Evolutionary conservation across 306 rosid genomes (phyloP).

Genomic region (Mucuna pruriens): DNA sequence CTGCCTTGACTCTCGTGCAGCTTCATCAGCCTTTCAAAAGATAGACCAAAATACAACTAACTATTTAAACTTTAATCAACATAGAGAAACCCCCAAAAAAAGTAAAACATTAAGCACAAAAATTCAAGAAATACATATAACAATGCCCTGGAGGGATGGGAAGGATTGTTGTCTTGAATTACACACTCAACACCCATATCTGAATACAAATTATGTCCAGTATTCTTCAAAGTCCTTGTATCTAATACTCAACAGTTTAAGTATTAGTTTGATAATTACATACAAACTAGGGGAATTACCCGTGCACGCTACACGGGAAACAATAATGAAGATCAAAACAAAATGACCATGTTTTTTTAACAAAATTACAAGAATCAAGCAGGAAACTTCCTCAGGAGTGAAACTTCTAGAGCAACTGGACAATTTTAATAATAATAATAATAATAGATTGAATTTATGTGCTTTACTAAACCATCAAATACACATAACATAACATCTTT

Average conservation of each 20-base stretch:
- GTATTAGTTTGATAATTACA: slow-evolving; percentile 1
- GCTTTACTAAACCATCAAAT: slow-evolving; percentile 18
- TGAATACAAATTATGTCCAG: neutral
- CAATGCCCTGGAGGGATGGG: neutral
- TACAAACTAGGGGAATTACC: neutral
- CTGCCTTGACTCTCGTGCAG: slow-evolving; percentile 74
- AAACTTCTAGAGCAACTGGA: neutral
- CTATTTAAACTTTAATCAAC: slow-evolving; percentile 19
- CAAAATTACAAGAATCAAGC: neutral
- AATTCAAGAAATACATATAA: slow-evolving; percentile 4
- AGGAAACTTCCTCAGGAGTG: too few species aligned
- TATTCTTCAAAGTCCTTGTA: slow-evolving; percentile 25
- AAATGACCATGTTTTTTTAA: neutral
- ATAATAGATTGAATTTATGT: neutral
- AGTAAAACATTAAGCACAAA: neutral
- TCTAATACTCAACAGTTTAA: slow-evolving; percentile 14
- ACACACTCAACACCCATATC: neutral
- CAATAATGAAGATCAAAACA: neutral
- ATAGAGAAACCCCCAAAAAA: neutral
- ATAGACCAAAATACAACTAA: slow-evolving; percentile 31
- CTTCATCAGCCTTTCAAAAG: slow-evolving; percentile 80
- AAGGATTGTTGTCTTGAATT: neutral
- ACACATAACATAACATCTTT: neutral
- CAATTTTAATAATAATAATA: neutral
- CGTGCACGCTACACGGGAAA: neutral